These are phyloP conservation scores for Euphrasia confusa DNA, from an alignment of 257 asterid genomes.

Conservation along the genomic window DNA sequence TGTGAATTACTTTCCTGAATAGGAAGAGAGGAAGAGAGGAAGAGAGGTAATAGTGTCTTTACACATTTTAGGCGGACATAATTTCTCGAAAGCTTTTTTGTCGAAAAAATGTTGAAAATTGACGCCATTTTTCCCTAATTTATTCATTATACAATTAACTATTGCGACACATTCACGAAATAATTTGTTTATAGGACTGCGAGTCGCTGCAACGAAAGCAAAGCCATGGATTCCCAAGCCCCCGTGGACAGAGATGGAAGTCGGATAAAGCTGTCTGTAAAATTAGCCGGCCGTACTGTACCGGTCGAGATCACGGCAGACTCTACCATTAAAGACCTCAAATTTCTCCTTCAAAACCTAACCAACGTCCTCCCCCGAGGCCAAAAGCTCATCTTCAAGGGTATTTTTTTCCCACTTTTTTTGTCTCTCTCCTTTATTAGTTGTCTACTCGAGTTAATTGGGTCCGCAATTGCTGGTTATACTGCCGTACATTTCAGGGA, in stretches of 20 bases:
- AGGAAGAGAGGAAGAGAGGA: too few relatives aligned
- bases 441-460: not conserved
- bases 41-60: too few relatives aligned
- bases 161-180: too few relatives aligned
- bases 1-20: too few relatives aligned
- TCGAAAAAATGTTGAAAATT: too few relatives aligned
- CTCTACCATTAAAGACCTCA: slow-evolving; percentile 62
- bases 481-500: slow-evolving; percentile 42
- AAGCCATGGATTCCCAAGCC: slow-evolving; percentile 30
- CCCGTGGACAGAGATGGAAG: slow-evolving; percentile 11
- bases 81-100: too few relatives aligned
- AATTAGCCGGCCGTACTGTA: slow-evolving; percentile 64
- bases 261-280: slow-evolving; percentile 39
- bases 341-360: slow-evolving; percentile 57
- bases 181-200: not conserved
- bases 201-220: not conserved
- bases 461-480: not conserved
- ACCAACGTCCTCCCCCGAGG: slow-evolving; percentile 95
- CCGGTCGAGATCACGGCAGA: slow-evolving; percentile 50
- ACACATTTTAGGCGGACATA: too few relatives aligned
- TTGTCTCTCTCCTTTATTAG: not conserved
- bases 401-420: slow-evolving; percentile 26
- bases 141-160: too few relatives aligned
- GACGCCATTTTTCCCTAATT: too few relatives aligned
- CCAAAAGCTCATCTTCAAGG: slow-evolving; percentile 88